A percentile compares a stretch with the other conserved stretches of the same genome.
Conservation (phyloP, 2,329 filamentous ascomycete genomes). For the Alternaria sp. region DNA sequence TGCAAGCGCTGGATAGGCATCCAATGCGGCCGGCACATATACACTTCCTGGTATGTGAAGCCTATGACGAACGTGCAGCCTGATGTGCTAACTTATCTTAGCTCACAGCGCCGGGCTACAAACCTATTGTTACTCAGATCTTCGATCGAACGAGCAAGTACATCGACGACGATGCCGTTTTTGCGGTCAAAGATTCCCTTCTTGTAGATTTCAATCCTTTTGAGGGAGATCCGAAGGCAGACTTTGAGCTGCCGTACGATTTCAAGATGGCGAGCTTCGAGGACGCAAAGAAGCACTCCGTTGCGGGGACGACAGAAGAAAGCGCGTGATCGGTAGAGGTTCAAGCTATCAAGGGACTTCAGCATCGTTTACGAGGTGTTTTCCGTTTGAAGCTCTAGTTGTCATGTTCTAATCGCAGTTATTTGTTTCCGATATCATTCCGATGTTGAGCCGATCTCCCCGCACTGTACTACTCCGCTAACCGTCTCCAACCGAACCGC, state of each 20-base stretch:
- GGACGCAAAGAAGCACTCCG: constrained; percentile 38
- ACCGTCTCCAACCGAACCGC: constrained; percentile 28
- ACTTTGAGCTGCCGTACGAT: constrained; percentile 61
- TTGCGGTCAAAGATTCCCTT: constrained; percentile 65
- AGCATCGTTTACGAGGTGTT: not conserved
- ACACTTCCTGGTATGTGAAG: constrained; percentile 60
- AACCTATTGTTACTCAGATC: constrained; percentile 76
- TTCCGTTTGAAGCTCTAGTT: not conserved
- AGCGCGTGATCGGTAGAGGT: constrained; percentile 16
- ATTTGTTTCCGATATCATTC: constrained; percentile 6
- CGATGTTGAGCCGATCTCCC: constrained; percentile 14
- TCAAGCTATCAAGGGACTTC: not conserved
- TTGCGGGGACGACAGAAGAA: constrained; percentile 34
- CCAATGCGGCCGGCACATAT: constrained; percentile 69
- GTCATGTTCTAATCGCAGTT: not conserved
- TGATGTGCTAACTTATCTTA: constrained; percentile 28
- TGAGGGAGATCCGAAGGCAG: constrained; percentile 59
- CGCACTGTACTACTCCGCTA: constrained; percentile 9
- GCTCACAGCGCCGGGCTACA: constrained; percentile 65
- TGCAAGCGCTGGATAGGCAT: constrained; percentile 66
- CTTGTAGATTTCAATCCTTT: constrained; percentile 63
- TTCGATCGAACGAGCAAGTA: constrained; percentile 73
- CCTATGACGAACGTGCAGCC: not conserved
- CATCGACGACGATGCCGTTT: constrained; percentile 64
- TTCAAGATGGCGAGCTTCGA: constrained; percentile 52